These are phyloP conservation scores for Sesbania bispinosa DNA, from an alignment of 306 rosid genomes.

Conservation along the genomic window DNA sequence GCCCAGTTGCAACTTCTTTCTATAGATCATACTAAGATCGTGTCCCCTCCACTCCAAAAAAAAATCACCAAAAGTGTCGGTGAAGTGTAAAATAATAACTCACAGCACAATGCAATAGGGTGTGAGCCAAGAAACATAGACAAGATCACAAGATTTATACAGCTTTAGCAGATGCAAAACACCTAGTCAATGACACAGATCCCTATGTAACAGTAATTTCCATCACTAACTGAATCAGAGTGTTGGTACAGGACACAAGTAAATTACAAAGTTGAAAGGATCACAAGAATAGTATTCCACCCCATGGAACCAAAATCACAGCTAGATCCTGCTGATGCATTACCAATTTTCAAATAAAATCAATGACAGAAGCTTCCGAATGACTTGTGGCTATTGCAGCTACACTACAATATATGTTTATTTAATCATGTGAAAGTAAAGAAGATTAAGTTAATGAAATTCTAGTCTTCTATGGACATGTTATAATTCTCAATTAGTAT, in stretches of 20 bases:
- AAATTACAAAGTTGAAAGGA: not conserved
- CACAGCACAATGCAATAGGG: not conserved
- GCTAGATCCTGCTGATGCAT: not conserved
- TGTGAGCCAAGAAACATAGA: not conserved
- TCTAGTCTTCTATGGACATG: not conserved
- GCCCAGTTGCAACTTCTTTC: not conserved
- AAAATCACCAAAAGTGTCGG: slow-evolving; percentile 4
- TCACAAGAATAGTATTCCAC: not conserved
- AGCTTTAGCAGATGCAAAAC: not conserved
- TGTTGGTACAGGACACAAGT: not conserved
- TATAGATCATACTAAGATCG: too few relatives aligned
- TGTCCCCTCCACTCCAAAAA: not conserved
- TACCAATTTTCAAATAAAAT: not conserved
- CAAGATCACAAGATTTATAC: not conserved
- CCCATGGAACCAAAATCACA: slow-evolving; percentile 11
- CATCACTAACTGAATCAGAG: not conserved
- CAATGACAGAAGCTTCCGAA: not conserved
- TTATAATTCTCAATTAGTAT: too few relatives aligned
- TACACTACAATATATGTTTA: not conserved
- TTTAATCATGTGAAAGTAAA: not conserved
- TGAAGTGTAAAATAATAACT: not conserved
- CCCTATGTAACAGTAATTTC: not conserved
- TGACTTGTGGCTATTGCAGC: not conserved
- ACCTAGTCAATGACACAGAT: not conserved
- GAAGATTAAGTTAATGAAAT: not conserved